phyloP scores from a whole-genome alignment of 2,329 filamentous ascomycete species.

The Aspergillus quadricinctus region DNA sequence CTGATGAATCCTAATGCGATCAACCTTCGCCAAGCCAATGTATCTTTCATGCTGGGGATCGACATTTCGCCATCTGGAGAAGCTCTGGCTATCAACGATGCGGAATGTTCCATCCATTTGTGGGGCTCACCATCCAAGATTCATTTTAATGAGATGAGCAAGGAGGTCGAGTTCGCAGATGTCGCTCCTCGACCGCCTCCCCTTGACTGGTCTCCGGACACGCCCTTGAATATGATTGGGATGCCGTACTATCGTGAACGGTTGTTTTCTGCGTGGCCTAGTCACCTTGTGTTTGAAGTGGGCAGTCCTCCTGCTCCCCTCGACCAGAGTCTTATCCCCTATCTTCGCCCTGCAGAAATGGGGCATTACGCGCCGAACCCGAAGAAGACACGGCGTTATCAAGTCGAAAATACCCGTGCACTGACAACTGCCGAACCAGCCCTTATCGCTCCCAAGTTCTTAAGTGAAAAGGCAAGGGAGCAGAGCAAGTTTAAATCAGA shows the following conservation, averaged over 20 bases:
- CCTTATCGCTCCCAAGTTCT: slow-evolving; percentile 75
- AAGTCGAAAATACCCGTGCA: slow-evolving; percentile 71
- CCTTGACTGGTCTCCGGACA: slow-evolving; percentile 68
- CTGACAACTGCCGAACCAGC: slow-evolving; percentile 58
- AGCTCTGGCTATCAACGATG: slow-evolving; percentile 75
- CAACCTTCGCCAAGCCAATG: slow-evolving; percentile 77
- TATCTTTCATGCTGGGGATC: slow-evolving; percentile 71
- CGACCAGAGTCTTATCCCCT: slow-evolving; percentile 65
- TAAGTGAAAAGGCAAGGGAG: slow-evolving; percentile 87
- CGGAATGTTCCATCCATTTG: slow-evolving; percentile 72
- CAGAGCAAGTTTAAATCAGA: slow-evolving; percentile 38
- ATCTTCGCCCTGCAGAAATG: slow-evolving; percentile 67
- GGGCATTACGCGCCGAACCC: slow-evolving; percentile 76
- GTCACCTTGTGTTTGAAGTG: slow-evolving; percentile 75
- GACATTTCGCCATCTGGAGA: slow-evolving; percentile 87
- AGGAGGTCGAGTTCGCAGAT: slow-evolving; percentile 73
- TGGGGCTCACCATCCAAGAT: slow-evolving; percentile 86
- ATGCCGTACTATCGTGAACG: slow-evolving; percentile 91
- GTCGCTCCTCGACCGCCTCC: slow-evolving; percentile 57
- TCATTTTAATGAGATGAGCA: slow-evolving; percentile 77
- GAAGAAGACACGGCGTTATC: slow-evolving; percentile 69
- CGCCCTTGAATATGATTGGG: slow-evolving; percentile 78
- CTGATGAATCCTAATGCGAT: slow-evolving; percentile 89
- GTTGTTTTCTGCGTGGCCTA: slow-evolving; percentile 85
- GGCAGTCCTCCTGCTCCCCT: slow-evolving; percentile 75